Percentiles rank a stretch among this genome's conserved stretches.
Conservation (phyloP, 139 green algal species). For the Raphidocelis subcapitata region DNA sequence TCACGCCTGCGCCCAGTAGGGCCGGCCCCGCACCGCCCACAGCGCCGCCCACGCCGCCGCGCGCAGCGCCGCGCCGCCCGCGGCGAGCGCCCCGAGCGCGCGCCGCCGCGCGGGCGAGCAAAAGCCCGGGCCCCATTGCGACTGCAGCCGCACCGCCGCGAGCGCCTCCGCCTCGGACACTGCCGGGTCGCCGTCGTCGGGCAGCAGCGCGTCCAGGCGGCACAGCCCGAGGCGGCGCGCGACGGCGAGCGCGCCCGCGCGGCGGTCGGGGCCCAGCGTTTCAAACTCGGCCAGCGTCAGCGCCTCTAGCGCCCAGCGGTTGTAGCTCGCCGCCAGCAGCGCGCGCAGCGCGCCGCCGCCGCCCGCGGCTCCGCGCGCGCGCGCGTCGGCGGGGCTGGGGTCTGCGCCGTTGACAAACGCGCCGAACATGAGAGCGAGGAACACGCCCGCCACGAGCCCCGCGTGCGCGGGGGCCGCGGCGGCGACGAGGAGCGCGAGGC, state of each 20-base stretch:
- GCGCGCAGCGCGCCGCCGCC: neutral
- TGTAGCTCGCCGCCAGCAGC: neutral
- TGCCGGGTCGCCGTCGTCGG: neutral
- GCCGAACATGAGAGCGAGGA: constrained; percentile 9
- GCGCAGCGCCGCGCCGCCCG: neutral
- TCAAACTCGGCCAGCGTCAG: neutral
- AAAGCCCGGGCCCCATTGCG: neutral
- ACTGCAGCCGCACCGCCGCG: neutral
- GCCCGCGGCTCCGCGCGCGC: neutral
- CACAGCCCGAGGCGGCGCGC: neutral
- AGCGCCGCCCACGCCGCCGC: neutral
- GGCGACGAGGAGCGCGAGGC: constrained; percentile 2
- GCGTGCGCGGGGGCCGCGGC: neutral
- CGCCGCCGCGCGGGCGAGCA: neutral
- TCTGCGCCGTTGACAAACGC: constrained; percentile 2
- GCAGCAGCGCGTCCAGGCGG: neutral
- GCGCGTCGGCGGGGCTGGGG: neutral
- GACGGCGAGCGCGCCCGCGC: neutral
- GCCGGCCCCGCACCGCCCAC: neutral
- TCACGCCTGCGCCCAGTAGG: neutral
- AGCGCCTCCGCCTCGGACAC: neutral
- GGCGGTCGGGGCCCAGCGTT: neutral
- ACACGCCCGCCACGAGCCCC: neutral
- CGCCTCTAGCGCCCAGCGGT: constrained; percentile 5
- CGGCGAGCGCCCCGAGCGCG: neutral